Conservation (phyloP, 2,329 filamentous ascomycete genomes). For the Cordyceps militaris region DNA sequence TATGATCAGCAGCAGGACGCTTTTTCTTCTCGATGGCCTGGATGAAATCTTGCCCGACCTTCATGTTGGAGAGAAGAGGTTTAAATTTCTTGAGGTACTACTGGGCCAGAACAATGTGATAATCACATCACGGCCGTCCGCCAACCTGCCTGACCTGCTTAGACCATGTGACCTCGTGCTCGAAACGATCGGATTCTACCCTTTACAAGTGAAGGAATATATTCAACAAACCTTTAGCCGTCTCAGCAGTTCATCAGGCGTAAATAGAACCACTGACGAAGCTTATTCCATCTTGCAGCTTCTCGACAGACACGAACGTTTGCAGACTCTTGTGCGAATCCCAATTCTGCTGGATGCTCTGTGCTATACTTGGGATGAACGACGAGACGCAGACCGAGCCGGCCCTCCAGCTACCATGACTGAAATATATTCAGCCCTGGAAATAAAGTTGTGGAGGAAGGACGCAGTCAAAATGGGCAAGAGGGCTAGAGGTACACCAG, state of each 20-base stretch:
- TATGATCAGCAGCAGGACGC: slow-evolving; percentile 17
- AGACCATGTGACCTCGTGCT: slow-evolving; percentile 4
- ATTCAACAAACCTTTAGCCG: slow-evolving; percentile 15
- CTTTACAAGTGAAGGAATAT: neutral
- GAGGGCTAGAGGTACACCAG: too few relatives aligned
- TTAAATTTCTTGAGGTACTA: neutral
- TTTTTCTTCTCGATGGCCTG: slow-evolving; percentile 34
- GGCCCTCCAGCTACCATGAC: slow-evolving; percentile 31
- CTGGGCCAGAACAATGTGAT: slow-evolving; percentile 21
- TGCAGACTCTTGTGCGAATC: slow-evolving; percentile 32
- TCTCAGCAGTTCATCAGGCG: slow-evolving; percentile 24
- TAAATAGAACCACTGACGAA: neutral
- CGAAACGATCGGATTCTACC: neutral
- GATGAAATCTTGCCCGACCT: slow-evolving; percentile 7
- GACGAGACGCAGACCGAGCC: neutral
- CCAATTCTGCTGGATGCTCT: slow-evolving; percentile 39
- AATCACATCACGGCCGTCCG: slow-evolving; percentile 33
- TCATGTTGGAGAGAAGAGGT: neutral
- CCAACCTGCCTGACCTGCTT: slow-evolving; percentile 11
- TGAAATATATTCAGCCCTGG: slow-evolving; percentile 26
- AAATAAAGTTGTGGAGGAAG: slow-evolving; percentile 31
- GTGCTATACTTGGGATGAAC: slow-evolving; percentile 30
- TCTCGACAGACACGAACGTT: slow-evolving; percentile 24
- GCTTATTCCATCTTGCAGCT: slow-evolving; percentile 19
- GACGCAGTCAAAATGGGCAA: slow-evolving; percentile 26